Evolutionary conservation across 2,329 filamentous ascomycete species (phyloP), one percentile per base, ranked within the genome.

Genomic region (Fusarium vanettenii): DNA sequence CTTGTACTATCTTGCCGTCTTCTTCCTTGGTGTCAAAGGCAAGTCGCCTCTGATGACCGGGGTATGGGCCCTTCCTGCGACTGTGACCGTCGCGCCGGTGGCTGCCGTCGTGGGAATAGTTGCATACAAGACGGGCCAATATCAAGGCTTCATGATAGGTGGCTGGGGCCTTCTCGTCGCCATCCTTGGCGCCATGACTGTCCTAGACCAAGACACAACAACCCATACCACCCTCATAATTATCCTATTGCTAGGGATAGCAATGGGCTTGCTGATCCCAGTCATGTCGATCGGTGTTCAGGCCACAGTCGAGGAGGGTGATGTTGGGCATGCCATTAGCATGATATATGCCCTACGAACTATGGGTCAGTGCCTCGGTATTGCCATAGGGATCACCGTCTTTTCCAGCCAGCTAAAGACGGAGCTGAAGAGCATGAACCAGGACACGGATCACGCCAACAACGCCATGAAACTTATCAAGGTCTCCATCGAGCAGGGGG

Each of bases 261-360:
- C 92, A 16, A 87, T 89, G 4, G 92, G 92, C 2, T 86, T 93
- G 64, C 83, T 94, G 7, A 92, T 93, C 81, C 89, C 92, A 0
- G 85, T 88, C n/a, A 89, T 92, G 82, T 86, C 85, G 0, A 88
- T 92, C 37, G 87, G 89, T 2, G 87, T 93, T 27, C 92, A 94
- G 81, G 91, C 92, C 9, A 78, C 73, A 6, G 75, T 73, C 8
- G 37, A 56, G 10, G 65, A 69, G n/a, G 60, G 33, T 8, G 74
- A 78, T 11, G 71, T 70, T 39, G 77, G 74, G 2, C 76, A 79
- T 52, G 76, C 77, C n/a, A 72, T 78, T 20, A 73, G 71, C 48
- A 78, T 80, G 78, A 73, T 79, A 33, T 73, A 73, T 41, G 69
- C 79, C n/a, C 31, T 80, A 31, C 66, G 79, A 52, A 72, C 78